These are phyloP conservation scores for Yamadazyma laniorum DNA, from an alignment of 805 yeast genomes.

Conservation along the genomic window DNA sequence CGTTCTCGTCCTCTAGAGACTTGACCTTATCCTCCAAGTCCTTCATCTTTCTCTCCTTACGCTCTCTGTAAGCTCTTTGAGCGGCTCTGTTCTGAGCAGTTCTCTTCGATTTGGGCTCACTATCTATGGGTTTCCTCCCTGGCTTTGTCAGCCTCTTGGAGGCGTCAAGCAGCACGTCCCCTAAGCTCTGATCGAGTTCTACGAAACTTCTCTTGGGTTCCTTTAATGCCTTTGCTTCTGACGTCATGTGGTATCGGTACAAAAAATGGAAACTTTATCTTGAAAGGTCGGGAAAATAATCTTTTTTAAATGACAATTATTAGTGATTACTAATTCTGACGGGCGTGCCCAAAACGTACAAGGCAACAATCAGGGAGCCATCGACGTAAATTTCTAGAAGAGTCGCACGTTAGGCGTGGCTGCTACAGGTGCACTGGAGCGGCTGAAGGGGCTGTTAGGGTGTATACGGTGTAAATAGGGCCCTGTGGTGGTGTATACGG, in stretches of 20 bases:
- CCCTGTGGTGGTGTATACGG: no score
- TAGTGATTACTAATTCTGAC: conserved; percentile 7
- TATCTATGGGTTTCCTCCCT: conserved; percentile 77
- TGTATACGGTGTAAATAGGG: no score
- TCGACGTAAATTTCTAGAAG: no score
- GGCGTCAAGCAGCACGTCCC: conserved; percentile 21
- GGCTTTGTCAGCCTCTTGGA: conserved; percentile 52
- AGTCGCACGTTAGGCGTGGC: no score
- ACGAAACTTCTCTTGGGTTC: conserved; percentile 13
- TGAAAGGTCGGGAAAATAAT: background rate
- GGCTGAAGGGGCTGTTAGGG: no score
- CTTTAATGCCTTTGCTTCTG: conserved; percentile 15
- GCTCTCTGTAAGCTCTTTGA: conserved; percentile 94
- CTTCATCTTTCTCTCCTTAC: conserved; percentile 83
- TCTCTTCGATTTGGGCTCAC: conserved; percentile 82
- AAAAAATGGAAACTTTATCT: background rate
- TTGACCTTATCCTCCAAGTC: conserved; percentile 80
- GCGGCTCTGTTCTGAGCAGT: conserved; percentile 98
- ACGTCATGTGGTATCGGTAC: conserved; percentile 4
- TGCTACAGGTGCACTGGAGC: no score
- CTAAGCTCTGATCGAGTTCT: conserved; percentile 1
- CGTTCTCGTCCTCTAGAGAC: conserved; percentile 66
- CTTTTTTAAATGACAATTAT: background rate
- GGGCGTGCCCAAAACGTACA: background rate
- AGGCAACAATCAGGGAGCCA: no score